Conservation (phyloP, 371 early-diverging fungal species). For the Haplosporangium sp. region DNA sequence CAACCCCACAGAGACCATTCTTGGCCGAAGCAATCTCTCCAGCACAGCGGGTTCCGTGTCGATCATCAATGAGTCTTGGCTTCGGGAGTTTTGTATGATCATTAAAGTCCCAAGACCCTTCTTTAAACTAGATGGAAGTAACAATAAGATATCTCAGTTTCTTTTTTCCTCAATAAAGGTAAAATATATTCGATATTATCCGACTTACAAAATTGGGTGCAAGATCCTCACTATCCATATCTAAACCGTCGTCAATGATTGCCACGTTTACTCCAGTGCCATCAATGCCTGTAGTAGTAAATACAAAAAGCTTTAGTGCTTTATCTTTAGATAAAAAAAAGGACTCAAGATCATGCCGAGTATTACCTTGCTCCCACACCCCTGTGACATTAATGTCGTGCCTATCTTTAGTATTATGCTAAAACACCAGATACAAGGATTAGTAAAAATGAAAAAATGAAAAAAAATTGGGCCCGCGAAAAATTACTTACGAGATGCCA, state of each 20-base stretch:
- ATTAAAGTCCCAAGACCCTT: conserved; percentile 95
- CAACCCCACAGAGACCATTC: conserved; percentile 95
- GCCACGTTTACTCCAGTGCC: conserved; percentile 89
- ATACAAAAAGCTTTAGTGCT: too few relatives aligned
- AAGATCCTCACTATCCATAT: conserved; percentile 86
- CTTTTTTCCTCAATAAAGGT: neutral
- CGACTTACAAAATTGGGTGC: conserved; percentile 86
- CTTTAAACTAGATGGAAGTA: conserved; percentile 65
- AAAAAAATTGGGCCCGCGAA: too few relatives aligned
- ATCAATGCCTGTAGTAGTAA: too few relatives aligned
- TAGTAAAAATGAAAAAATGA: too few relatives aligned
- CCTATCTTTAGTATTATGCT: conserved; percentile 79
- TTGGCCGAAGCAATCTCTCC: conserved; percentile 94
- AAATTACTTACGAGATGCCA: conserved; percentile 82
- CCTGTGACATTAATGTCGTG: conserved; percentile 96
- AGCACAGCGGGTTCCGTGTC: conserved; percentile 97
- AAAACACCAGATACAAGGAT: conserved; percentile 55
- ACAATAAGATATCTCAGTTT: neutral
- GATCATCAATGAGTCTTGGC: conserved; percentile 84
- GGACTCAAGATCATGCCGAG: conserved; percentile 30
- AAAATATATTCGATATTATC: too few relatives aligned
- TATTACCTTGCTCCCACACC: conserved; percentile 88
- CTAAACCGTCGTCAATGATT: conserved; percentile 96
- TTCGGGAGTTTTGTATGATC: conserved; percentile 80
- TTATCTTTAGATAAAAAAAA: too few relatives aligned